Evolutionary conservation across 768 basidiomycete species (phyloP).

Genomic region (Guyanaporus albipodus): DNA sequence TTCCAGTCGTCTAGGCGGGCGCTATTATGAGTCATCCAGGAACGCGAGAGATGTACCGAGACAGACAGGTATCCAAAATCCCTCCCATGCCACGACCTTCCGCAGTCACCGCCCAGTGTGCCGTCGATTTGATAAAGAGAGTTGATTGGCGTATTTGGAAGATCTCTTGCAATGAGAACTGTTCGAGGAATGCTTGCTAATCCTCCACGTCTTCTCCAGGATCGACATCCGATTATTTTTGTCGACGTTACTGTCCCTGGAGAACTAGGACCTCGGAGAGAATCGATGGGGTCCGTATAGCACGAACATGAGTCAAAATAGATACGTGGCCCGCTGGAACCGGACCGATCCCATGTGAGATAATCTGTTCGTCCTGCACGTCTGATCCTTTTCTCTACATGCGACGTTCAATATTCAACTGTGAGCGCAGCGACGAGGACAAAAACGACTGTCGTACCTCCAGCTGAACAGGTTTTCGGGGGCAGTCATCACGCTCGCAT

Average conservation of each 20-base stretch:
- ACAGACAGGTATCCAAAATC: neutral
- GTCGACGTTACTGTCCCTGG: too few species aligned
- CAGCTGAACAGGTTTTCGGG: conserved; percentile 38
- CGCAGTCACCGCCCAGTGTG: neutral
- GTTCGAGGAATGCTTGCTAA: neutral
- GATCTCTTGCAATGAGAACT: conserved; percentile 2
- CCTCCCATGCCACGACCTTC: neutral
- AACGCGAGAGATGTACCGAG: neutral
- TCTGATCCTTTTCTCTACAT: conserved; percentile 30
- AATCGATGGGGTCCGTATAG: conserved; percentile 7
- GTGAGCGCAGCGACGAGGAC: too few species aligned
- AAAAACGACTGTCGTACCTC: conserved; percentile 28
- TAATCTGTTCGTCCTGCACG: conserved; percentile 26
- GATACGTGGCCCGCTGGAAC: conserved; percentile 30
- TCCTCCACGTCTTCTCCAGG: neutral
- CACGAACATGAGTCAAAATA: conserved; percentile 22
- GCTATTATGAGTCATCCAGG: too few species aligned
- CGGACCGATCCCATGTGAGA: conserved; percentile 27
- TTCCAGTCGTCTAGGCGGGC: neutral
- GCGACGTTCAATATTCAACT: too few species aligned
- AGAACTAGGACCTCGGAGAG: neutral
- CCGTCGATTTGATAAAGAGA: neutral
- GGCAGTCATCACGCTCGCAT: conserved; percentile 20
- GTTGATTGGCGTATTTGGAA: neutral
- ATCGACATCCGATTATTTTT: too few species aligned